Conservation (phyloP, 176 grass and related monocot species). For the Cymbopogon citratus region DNA sequence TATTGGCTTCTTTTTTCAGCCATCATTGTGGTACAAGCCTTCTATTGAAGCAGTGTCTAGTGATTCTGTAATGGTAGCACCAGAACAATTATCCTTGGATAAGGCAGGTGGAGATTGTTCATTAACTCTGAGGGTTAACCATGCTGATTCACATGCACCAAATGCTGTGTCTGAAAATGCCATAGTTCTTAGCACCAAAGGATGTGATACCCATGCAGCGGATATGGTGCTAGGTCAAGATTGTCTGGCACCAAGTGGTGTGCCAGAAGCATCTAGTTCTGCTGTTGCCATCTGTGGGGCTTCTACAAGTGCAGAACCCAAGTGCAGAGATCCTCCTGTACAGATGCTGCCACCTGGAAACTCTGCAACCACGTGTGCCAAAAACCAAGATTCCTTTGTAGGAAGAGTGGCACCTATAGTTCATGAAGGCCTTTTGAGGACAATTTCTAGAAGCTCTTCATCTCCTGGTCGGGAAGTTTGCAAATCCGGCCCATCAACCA, state of each 20-base stretch:
- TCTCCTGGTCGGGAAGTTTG: slow-evolving; percentile 5
- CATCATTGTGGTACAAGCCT: slow-evolving; percentile 47
- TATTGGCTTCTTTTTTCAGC: slow-evolving; percentile 36
- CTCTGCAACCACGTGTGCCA: slow-evolving; percentile 2
- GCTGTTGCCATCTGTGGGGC: neutral
- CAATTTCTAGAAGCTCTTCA: slow-evolving; percentile 28
- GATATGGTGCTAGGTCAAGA: neutral
- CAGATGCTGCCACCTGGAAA: slow-evolving; percentile 14
- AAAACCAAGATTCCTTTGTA: slow-evolving; percentile 28
- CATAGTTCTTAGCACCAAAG: slow-evolving; percentile 22
- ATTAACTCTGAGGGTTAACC: slow-evolving; percentile 26
- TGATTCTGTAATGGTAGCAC: slow-evolving; percentile 21
- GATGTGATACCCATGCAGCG: neutral
- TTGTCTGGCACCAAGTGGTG: slow-evolving; percentile 9
- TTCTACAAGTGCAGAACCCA: slow-evolving; percentile 19
- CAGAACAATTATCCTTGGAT: slow-evolving; percentile 29
- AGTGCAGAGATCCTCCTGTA: slow-evolving; percentile 12
- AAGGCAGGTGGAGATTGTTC: slow-evolving; percentile 20
- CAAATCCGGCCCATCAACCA: slow-evolving; percentile 12
- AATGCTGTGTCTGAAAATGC: slow-evolving; percentile 10
- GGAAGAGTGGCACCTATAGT: slow-evolving; percentile 34
- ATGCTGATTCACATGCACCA: slow-evolving; percentile 25
- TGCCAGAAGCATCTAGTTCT: slow-evolving; percentile 28
- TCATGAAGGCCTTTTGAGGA: slow-evolving; percentile 26
- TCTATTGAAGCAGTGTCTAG: slow-evolving; percentile 8